These are phyloP conservation scores for Boletus subparvulus DNA, from an alignment of 768 basidiomycete genomes.

Conservation along the genomic window DNA sequence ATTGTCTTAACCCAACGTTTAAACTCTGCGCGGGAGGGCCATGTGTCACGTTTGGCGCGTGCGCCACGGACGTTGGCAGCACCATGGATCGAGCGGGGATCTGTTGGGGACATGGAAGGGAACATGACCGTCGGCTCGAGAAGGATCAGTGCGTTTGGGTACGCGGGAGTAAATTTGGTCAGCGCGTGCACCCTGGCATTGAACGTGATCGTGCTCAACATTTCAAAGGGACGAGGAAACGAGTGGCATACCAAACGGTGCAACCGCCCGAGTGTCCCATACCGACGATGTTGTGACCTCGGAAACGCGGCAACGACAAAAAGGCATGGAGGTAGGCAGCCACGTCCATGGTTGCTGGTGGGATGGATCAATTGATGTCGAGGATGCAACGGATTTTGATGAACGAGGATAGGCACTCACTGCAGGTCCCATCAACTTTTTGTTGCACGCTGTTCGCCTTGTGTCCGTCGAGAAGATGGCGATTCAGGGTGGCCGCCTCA, in stretches of 20 bases:
- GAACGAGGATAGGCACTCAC: constrained; percentile 12
- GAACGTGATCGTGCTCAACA: neutral
- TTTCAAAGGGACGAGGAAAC: neutral
- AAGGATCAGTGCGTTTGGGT: constrained; percentile 22
- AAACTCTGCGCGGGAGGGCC: constrained; percentile 24
- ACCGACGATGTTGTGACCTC: constrained; percentile 23
- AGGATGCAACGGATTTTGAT: too few relatives aligned
- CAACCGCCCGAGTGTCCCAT: constrained; percentile 31
- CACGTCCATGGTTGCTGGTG: constrained; percentile 25
- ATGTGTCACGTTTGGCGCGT: constrained; percentile 26
- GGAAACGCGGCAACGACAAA: constrained; percentile 23
- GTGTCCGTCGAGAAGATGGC: constrained; percentile 22
- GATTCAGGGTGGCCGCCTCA: constrained; percentile 34
- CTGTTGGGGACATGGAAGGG: constrained; percentile 25
- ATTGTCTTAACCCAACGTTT: constrained; percentile 16
- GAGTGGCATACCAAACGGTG: constrained; percentile 23
- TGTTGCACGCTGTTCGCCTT: constrained; percentile 13
- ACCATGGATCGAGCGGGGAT: constrained; percentile 30
- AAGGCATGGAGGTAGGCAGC: constrained; percentile 27
- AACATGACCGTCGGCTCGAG: constrained; percentile 36
- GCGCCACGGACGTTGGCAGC: constrained; percentile 32
- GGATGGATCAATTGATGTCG: neutral
- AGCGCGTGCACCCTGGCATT: constrained; percentile 18
- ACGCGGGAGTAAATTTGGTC: constrained; percentile 14
- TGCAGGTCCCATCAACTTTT: constrained; percentile 16